Evolutionary conservation across 768 basidiomycete genomes (phyloP).

Genomic region (Tricholomella constricta): DNA sequence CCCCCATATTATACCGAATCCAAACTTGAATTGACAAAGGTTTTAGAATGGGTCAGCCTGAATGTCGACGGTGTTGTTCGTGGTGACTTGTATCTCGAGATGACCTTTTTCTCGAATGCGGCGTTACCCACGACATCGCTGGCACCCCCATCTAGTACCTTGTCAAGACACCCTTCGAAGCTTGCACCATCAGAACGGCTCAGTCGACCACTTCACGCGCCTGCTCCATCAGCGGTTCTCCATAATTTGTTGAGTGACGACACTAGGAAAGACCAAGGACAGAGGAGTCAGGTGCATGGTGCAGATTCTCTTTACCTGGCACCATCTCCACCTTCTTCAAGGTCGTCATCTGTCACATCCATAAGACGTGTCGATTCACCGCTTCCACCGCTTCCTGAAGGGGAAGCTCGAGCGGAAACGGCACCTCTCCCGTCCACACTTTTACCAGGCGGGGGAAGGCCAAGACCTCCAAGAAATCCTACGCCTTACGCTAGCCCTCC

Average conservation of each 20-base stretch:
- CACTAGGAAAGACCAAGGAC: constrained; percentile 2
- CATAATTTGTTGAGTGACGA: constrained; percentile 16
- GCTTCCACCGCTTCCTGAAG: constrained; percentile 43
- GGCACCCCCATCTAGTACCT: constrained; percentile 26
- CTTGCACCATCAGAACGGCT: constrained; percentile 52
- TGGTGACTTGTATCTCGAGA: constrained; percentile 89
- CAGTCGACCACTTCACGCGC: constrained; percentile 37
- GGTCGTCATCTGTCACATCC: constrained; percentile 23
- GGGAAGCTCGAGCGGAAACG: constrained; percentile 9
- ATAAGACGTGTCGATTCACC: constrained; percentile 28
- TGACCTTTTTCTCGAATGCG: constrained; percentile 86
- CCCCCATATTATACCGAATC: not conserved
- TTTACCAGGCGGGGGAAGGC: constrained; percentile 20
- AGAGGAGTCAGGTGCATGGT: not conserved
- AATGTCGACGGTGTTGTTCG: constrained; percentile 54
- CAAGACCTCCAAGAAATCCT: not conserved
- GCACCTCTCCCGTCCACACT: constrained; percentile 21
- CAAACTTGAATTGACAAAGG: not conserved
- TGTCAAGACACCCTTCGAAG: constrained; percentile 56
- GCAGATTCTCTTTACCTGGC: constrained; percentile 2
- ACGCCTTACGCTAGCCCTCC: no score
- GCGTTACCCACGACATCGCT: constrained; percentile 45
- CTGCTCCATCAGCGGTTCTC: constrained; percentile 17
- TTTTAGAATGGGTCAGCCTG: constrained; percentile 38
- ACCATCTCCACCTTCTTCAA: constrained; percentile 24